Percentiles rank a stretch among this genome's conserved stretches.
These are phyloP conservation scores for Exsudoporus floridanus DNA, from an alignment of 1,284 basidiomycete genomes.

Conservation along the genomic window DNA sequence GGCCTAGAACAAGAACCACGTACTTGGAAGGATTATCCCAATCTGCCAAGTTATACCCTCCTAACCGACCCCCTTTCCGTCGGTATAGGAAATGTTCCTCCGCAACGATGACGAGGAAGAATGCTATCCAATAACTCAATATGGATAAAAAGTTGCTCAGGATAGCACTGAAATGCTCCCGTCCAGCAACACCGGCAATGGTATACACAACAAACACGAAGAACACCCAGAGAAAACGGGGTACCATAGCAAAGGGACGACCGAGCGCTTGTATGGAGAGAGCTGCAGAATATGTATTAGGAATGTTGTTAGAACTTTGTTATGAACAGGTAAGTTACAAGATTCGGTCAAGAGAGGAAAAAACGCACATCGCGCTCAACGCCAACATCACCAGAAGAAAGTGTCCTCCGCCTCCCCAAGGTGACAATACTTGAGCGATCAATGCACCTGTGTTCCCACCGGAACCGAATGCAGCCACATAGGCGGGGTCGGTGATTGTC, in stretches of 20 bases:
- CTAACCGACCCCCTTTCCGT: constrained; percentile 41
- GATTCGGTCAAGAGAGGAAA: not conserved
- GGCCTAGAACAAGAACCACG: constrained; percentile 10
- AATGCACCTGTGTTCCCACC: constrained; percentile 51
- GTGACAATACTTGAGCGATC: constrained; percentile 43
- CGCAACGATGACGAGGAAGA: constrained; percentile 57
- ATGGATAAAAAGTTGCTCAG: constrained; percentile 55
- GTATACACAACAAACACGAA: constrained; percentile 56
- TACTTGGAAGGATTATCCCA: constrained; percentile 51
- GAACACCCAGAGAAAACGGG: constrained; percentile 60
- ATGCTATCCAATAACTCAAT: constrained; percentile 64
- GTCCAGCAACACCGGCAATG: constrained; percentile 60
- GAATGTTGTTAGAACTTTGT: constrained; percentile 54
- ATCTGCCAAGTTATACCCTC: constrained; percentile 55
- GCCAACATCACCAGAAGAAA: constrained; percentile 61
- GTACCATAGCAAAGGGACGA: constrained; percentile 54
- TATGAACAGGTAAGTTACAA: not conserved
- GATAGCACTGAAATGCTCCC: constrained; percentile 59
- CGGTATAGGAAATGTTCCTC: constrained; percentile 63
- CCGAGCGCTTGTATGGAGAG: constrained; percentile 57
- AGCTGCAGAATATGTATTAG: constrained; percentile 58
- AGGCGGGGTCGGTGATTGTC: constrained; percentile 54
- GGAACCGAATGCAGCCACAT: constrained; percentile 46
- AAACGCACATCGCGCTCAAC: constrained; percentile 48
- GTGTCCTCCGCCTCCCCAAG: constrained; percentile 53